A percentile compares a stretch with the other conserved stretches of the same genome.
phyloP scores from a whole-genome alignment of 305 asterid species.

The Fraxinus nigra region DNA sequence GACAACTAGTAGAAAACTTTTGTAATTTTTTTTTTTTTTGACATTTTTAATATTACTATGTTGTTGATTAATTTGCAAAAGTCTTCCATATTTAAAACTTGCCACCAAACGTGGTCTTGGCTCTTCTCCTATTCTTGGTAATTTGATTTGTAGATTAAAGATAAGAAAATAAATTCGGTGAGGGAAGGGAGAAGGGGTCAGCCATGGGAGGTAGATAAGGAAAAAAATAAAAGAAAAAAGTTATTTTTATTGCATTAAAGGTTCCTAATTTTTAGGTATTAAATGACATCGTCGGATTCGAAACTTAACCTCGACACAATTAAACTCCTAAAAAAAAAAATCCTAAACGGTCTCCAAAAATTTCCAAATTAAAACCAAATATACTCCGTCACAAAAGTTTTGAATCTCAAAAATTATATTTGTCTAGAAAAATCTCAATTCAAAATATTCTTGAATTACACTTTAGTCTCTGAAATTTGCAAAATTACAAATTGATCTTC shows the following conservation, averaged over 20 bases:
- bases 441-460: no score
- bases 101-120: not conserved
- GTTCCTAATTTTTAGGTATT: no score
- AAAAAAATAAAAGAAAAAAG: no score
- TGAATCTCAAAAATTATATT: not conserved
- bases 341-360: no score
- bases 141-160: not conserved
- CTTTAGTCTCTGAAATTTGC: no score
- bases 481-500: no score
- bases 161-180: not conserved
- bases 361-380: no score
- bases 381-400: not conserved
- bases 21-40: not conserved
- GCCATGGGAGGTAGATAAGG: not conserved
- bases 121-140: not conserved
- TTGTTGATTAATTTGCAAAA: not conserved
- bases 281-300: not conserved
- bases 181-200: not conserved
- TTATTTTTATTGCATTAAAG: no score
- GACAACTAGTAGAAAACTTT: not conserved
- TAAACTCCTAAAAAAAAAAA: no score
- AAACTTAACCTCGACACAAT: not conserved
- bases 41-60: not conserved
- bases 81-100: not conserved
- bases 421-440: no score